These are phyloP conservation scores for Circinella minor DNA, from an alignment of 371 early-diverging fungal genomes.

Conservation along the genomic window DNA sequence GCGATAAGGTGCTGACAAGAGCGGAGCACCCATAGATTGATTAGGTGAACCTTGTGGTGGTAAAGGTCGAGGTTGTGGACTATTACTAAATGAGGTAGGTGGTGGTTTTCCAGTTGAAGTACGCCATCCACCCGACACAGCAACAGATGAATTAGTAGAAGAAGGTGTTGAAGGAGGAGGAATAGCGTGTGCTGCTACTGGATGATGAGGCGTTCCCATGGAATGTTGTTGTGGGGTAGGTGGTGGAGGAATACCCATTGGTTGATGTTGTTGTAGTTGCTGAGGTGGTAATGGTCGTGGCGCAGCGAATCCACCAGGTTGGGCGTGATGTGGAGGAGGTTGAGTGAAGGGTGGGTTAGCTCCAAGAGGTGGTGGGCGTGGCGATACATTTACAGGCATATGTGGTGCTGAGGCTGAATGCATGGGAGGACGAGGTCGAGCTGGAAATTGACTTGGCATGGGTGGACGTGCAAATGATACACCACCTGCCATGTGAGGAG, in stretches of 20 bases:
- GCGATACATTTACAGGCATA: constrained; percentile 1
- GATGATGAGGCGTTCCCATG: constrained; percentile 1
- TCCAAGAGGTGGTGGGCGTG: constrained; percentile 5
- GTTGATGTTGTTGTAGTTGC: background rate
- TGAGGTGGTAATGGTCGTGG: constrained; percentile 12
- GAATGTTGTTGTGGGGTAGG: background rate
- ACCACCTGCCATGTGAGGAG: constrained; percentile 21
- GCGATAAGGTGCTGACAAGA: constrained; percentile 24
- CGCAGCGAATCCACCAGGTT: constrained; percentile 9
- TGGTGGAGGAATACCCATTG: background rate
- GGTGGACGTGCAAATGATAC: constrained; percentile 24
- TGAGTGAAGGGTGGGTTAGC: background rate
- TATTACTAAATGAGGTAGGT: background rate
- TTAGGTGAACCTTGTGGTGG: constrained; percentile 14
- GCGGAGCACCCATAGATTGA: constrained; percentile 15
- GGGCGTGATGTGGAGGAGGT: constrained; percentile 10
- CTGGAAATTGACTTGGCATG: constrained; percentile 16
- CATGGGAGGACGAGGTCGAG: constrained; percentile 20
- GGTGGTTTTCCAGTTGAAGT: constrained; percentile 8
- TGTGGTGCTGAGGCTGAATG: constrained; percentile 13
- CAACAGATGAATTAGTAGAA: constrained; percentile 7
- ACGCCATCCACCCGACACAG: constrained; percentile 13
- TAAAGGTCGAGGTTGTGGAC: constrained; percentile 9
- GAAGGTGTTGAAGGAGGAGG: constrained; percentile 3
- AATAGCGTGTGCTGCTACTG: constrained; percentile 1